A percentile compares a stretch with the other conserved stretches of the same genome.
Evolutionary conservation across 2,329 filamentous ascomycete genomes (phyloP).

Genomic region (Sclerotinia nivalis): DNA sequence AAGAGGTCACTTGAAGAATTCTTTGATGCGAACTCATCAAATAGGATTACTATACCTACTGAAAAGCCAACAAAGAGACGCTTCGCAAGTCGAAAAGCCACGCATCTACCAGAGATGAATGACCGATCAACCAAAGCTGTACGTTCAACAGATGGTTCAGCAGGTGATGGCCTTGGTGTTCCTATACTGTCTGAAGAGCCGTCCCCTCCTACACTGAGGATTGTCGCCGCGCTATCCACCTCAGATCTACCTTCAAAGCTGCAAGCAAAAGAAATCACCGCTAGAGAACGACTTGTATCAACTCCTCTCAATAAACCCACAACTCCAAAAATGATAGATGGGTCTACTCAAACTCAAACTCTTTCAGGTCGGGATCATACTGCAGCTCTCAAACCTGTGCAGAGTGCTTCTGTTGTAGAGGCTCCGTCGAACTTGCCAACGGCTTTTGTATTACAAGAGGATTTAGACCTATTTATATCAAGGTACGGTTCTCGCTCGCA

Average conservation of each 20-base stretch:
- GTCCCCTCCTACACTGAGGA: constrained; percentile 33
- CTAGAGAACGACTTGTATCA: constrained; percentile 27
- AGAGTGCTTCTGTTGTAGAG: neutral
- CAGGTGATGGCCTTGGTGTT: neutral
- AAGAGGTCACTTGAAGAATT: constrained; percentile 8
- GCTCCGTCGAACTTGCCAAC: neutral
- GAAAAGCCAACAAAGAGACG: neutral
- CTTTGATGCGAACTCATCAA: no score
- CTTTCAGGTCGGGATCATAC: constrained; percentile 30
- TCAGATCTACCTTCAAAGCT: constrained; percentile 32
- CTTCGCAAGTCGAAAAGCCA: constrained; percentile 3
- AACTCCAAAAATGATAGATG: constrained; percentile 36
- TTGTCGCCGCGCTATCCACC: constrained; percentile 25
- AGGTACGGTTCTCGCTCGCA: constrained; percentile 7
- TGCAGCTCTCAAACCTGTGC: neutral
- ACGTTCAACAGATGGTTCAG: neutral
- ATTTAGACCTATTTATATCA: constrained; percentile 7
- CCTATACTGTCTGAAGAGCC: constrained; percentile 23
- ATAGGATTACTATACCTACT: neutral
- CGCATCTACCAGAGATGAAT: neutral
- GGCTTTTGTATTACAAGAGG: neutral
- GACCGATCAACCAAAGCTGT: neutral
- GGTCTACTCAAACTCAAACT: constrained; percentile 39
- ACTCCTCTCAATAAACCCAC: constrained; percentile 17
- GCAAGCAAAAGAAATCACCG: neutral